phyloP scores from a whole-genome alignment of 2,329 filamentous ascomycete genomes.

The Metarhizium humberi region DNA sequence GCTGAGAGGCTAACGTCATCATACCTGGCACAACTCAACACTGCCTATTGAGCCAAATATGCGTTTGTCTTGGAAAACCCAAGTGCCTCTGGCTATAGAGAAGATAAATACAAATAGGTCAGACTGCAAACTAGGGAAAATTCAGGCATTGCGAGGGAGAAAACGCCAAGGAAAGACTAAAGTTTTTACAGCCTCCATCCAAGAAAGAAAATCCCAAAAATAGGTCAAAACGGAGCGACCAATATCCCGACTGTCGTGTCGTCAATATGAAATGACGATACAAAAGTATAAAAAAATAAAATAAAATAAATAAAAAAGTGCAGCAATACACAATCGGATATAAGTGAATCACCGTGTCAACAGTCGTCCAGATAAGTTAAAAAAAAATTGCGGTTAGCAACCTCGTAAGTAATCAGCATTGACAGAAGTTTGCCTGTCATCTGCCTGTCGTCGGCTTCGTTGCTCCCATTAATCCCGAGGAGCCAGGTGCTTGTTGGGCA shows the following conservation, averaged over 20 bases:
- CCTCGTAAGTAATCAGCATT: not conserved
- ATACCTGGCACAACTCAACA: not conserved
- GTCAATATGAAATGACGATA: not conserved
- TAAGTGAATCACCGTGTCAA: not conserved
- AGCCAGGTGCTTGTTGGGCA: not conserved
- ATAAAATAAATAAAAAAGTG: not conserved
- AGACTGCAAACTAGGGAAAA: not conserved
- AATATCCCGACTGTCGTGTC: not conserved
- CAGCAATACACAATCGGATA: not conserved
- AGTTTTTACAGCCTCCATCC: not conserved
- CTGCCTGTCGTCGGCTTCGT: slow-evolving; percentile 2
- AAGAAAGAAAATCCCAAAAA: not conserved
- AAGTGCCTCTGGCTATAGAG: not conserved
- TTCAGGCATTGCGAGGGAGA: not conserved
- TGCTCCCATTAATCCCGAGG: not conserved
- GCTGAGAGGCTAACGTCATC: not conserved
- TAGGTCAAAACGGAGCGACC: not conserved
- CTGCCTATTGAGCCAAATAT: not conserved
- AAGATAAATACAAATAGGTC: not conserved
- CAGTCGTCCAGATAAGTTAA: not conserved
- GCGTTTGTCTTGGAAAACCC: not conserved
- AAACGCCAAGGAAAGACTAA: slow-evolving; percentile 3
- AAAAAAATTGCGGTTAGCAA: not conserved
- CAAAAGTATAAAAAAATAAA: too few relatives aligned
- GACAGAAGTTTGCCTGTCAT: not conserved